phyloP scores from a whole-genome alignment of 1,139 yeast genomes.

The Magnusiomyces tetraspermus region DNA sequence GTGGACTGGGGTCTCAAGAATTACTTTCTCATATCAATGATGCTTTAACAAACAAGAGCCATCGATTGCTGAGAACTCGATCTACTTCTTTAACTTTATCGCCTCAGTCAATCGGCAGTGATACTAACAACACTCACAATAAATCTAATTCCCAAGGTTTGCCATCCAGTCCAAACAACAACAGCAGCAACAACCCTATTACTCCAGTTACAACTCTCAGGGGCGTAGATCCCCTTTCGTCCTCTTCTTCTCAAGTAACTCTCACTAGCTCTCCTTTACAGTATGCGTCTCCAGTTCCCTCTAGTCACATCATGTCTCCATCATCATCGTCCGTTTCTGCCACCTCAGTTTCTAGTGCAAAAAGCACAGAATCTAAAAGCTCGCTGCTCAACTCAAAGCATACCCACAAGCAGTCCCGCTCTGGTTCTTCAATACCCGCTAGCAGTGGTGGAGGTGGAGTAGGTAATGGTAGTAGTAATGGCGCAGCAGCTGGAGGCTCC shows the following conservation, averaged over 20 bases:
- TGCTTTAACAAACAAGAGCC: slow-evolving; percentile 1
- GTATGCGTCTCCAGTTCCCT: not conserved
- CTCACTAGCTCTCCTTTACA: not conserved
- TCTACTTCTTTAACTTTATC: slow-evolving; percentile 2
- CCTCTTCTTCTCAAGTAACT: not conserved
- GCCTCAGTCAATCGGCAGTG: not conserved
- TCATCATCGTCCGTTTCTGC: not conserved
- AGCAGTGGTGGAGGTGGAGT: not conserved
- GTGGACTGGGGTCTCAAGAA: not conserved
- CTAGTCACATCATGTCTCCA: not conserved
- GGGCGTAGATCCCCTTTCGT: too few species aligned
- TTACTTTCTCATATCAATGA: not conserved
- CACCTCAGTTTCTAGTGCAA: not conserved
- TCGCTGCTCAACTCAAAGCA: not conserved
- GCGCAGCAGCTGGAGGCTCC: too few species aligned
- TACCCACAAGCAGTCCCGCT: not conserved
- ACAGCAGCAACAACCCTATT: not conserved
- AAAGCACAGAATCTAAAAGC: too few species aligned
- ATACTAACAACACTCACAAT: not conserved
- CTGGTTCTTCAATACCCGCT: not conserved
- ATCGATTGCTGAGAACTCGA: not conserved
- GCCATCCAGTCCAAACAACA: not conserved
- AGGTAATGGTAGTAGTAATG: too few species aligned
- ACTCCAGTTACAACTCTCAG: not conserved
- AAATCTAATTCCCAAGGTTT: not conserved